These are phyloP conservation scores for Thraustochytrium sp. DNA, from an alignment of 352 stramenopile species.

Conservation along the genomic window DNA sequence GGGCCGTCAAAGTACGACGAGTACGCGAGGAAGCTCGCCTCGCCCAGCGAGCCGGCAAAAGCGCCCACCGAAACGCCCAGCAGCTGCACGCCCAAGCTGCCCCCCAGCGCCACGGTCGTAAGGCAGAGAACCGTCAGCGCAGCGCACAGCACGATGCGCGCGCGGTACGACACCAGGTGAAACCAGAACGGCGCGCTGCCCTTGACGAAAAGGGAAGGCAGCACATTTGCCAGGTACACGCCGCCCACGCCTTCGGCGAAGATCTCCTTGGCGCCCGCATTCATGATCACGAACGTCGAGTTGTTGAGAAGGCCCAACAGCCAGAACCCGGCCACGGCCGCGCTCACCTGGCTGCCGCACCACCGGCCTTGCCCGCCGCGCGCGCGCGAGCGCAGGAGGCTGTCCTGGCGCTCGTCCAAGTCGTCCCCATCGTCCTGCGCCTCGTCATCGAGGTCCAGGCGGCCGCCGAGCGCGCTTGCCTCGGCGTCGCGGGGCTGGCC, in stretches of 20 bases:
- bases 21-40: conserved; percentile 77
- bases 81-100: conserved; percentile 64
- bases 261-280: conserved; percentile 84
- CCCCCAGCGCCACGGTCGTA: conserved; percentile 62
- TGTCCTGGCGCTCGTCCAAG: too few species aligned
- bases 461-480: too few species aligned
- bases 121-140: conserved; percentile 73
- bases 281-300: conserved; percentile 86
- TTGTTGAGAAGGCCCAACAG: conserved; percentile 86
- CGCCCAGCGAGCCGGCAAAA: conserved; percentile 76
- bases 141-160: conserved; percentile 64
- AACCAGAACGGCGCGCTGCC: conserved; percentile 86
- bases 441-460: too few species aligned
- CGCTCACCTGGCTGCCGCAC: conserved; percentile 49
- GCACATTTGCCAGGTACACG: conserved; percentile 84
- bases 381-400: too few species aligned
- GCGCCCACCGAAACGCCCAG: conserved; percentile 75
- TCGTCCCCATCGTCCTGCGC: too few species aligned
- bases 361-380: neutral
- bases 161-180: conserved; percentile 76
- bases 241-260: conserved; percentile 74
- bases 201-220: conserved; percentile 78
- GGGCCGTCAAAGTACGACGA: conserved; percentile 69
- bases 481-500: too few species aligned
- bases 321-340: conserved; percentile 76